phyloP scores from a whole-genome alignment of 2,329 filamentous ascomycete species.

The Polychaeton citri region DNA sequence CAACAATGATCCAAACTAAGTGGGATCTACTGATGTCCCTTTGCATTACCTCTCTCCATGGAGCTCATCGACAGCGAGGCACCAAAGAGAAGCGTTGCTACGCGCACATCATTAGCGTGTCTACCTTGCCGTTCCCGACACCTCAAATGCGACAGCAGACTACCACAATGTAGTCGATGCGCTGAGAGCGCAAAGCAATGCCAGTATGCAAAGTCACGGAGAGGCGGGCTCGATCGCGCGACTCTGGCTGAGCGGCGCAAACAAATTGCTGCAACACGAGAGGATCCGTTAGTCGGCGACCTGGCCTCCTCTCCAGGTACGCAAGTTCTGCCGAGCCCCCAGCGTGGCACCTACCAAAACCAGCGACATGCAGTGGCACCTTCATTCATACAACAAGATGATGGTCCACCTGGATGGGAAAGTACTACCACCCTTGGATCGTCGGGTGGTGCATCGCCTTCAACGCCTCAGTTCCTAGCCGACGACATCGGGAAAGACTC shows the following conservation, averaged over 20 bases:
- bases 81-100: too few species aligned
- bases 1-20: too few species aligned
- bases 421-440: neutral
- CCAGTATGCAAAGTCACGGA: slow-evolving; percentile 1
- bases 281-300: neutral
- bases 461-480: neutral
- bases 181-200: slow-evolving; percentile 1
- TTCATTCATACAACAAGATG: neutral
- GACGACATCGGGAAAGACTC: neutral
- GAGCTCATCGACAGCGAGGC: too few species aligned
- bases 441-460: neutral
- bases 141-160: slow-evolving; percentile 1
- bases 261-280: neutral
- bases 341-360: too few species aligned
- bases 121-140: slow-evolving; percentile 2
- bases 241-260: neutral
- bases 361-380: too few species aligned
- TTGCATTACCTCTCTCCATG: too few species aligned
- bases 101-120: slow-evolving; percentile 1
- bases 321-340: neutral
- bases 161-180: slow-evolving; percentile 2
- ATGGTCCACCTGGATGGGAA: too few species aligned
- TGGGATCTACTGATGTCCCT: too few species aligned
- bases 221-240: neutral
- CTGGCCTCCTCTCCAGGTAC: neutral